phyloP scores from a whole-genome alignment of 2,329 filamentous ascomycete species.

The Pyrenochaeta sp. region DNA sequence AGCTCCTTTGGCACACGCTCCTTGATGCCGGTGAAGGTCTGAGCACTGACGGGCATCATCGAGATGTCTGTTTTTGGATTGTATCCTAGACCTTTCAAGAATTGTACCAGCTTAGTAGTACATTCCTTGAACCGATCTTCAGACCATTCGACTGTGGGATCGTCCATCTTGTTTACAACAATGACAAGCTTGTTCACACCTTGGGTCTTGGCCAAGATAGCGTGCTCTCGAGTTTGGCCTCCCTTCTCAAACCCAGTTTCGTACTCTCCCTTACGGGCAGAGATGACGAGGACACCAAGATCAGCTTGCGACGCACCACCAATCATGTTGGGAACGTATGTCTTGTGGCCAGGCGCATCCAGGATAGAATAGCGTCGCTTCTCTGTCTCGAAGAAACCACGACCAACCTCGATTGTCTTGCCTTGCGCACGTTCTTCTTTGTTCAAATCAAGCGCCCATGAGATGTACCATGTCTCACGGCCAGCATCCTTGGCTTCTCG shows the following conservation, averaged over 20 bases:
- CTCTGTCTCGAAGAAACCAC: slow-evolving; percentile 92
- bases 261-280: slow-evolving; percentile 96
- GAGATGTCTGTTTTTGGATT: slow-evolving; percentile 91
- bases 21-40: slow-evolving; percentile 87
- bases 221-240: slow-evolving; percentile 96
- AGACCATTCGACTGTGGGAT: slow-evolving; percentile 94
- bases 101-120: slow-evolving; percentile 83
- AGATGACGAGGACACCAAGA: slow-evolving; percentile 92
- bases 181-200: slow-evolving; percentile 97
- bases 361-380: slow-evolving; percentile 96
- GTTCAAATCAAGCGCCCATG: slow-evolving; percentile 96
- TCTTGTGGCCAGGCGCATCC: slow-evolving; percentile 97
- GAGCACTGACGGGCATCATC: slow-evolving; percentile 96
- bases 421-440: slow-evolving; percentile 96
- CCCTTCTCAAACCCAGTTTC: slow-evolving; percentile 98
- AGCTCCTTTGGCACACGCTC: slow-evolving; percentile 77
- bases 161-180: slow-evolving; percentile 97
- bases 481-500: slow-evolving; percentile 94
- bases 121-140: slow-evolving; percentile 93
- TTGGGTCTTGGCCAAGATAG: slow-evolving; percentile 96
- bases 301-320: slow-evolving; percentile 74
- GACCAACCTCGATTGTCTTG: slow-evolving; percentile 96
- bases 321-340: slow-evolving; percentile 98
- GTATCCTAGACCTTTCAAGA: slow-evolving; percentile 92
- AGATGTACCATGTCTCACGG: slow-evolving; percentile 98